Evolutionary conservation across 805 yeast genomes (phyloP), one percentile per base, ranked within the genome.

Genomic region (Saccharomycopsis microspora): DNA sequence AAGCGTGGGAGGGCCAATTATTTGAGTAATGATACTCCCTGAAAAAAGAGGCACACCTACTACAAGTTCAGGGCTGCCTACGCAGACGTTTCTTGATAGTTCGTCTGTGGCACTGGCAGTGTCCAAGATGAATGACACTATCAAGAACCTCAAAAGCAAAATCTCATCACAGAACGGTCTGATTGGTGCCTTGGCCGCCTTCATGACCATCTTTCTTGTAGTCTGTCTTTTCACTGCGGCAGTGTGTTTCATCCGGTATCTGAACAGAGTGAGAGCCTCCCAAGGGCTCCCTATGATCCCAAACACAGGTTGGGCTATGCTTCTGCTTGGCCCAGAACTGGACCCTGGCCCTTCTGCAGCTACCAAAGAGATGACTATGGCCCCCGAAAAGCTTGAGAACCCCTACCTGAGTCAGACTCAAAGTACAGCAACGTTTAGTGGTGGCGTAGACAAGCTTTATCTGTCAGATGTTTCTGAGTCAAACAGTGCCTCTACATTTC

Each of bases 301-400:
- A 10, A 43, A 45, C 10, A 43, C 53, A 3, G 34, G 42, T 3
- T 50, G 53, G 53, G 32, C 40, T 30, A 50, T 50, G 53, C 40
- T 43, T 34, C 29, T 38, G 8, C 11, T 50, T 10, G 53, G 53
- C 7, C 53, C 53, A 19, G 19, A 19, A 32, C 36, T n/a, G 5
- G 43, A 10, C 11, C 30, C 5, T 19, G 19, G 19, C 19, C 19
- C 19, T 19, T 19, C 19, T 19, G 19, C 19, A 19, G 19, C 19
- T 19, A 19, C 19, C 19, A 19, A 19, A 19, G 19, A 19, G 19
- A 19, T 19, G 19, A 19, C 19, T 19, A 19, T 19, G 19, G 19
- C 19, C 19, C 19, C 19, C 1, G 19, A 19, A 19, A 19, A 19
- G 19, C 19, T 19, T 19, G 19, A 19, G 19, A 19, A 19, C 19